phyloP scores from a whole-genome alignment of 768 basidiomycete species.

The Coprinopsis strossmayeri region DNA sequence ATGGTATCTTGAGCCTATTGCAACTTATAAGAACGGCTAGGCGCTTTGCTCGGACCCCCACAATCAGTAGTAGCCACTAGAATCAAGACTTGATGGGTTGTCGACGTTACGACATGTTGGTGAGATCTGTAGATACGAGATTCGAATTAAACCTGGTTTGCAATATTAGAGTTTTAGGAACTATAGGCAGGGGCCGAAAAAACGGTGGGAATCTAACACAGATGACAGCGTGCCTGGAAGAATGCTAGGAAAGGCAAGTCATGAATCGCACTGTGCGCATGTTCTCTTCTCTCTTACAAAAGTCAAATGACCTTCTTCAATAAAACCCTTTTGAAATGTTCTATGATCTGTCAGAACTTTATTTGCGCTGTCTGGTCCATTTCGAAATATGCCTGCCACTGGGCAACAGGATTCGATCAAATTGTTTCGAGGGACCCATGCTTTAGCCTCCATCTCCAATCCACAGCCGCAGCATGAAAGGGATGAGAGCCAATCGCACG shows the following conservation, averaged over 20 bases:
- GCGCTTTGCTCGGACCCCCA: conserved; percentile 20
- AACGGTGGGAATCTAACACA: conserved; percentile 23
- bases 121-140: conserved; percentile 23
- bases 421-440: too few relatives aligned
- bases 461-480: too few relatives aligned
- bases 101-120: conserved; percentile 31
- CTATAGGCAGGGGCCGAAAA: conserved; percentile 28
- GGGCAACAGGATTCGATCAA: too few relatives aligned
- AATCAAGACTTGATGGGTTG: conserved; percentile 35
- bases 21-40: conserved; percentile 21
- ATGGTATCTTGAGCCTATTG: background rate
- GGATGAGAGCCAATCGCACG: too few relatives aligned
- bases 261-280: background rate
- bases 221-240: conserved; percentile 20
- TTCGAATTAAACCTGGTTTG: conserved; percentile 22
- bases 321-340: too few relatives aligned
- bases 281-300: background rate
- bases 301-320: background rate
- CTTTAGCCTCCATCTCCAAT: too few relatives aligned
- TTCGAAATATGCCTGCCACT: too few relatives aligned
- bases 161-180: conserved; percentile 47
- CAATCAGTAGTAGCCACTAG: conserved; percentile 22
- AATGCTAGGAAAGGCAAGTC: background rate
- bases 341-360: too few relatives aligned
- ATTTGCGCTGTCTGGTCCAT: too few relatives aligned